Base-by-base conservation (phyloP, 768 basidiomycete genomes). In the Trametes gibbosa region DNA sequence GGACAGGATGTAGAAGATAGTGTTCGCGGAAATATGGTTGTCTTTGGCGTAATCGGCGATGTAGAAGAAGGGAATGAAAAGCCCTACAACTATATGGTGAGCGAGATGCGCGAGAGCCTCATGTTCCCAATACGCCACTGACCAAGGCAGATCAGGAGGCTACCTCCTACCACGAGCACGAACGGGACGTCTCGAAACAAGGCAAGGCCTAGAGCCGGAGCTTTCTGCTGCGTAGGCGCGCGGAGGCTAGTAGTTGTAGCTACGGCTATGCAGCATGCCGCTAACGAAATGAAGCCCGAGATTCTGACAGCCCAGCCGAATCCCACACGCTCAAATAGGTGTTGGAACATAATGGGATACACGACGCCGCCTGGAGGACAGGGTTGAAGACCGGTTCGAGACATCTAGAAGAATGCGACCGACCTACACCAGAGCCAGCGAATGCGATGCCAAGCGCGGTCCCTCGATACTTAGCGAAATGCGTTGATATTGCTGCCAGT, bases 21-120 rank as follows among this genome's bases (percentile, higher is more conserved):
- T 73, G 46, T 70, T 58, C 8, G 75, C 48, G 3, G 77, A 61
- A 35, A 81, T 70, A 42, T 62, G 42, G 68, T 65, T 70, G 43
- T 76, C 77, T 52, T 74, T 72, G 17, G 85, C 75, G 69, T 84
- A 88, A 49, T 81, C 78, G n/a, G 82, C 79, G 53, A 90, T 82
- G 74, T 84, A 90, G 68, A 88, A 85, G 69, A 82, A 85, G 5
- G 88, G 88, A 19, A 83, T 84, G 73, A 87, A 90, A 3, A 89
- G 73, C 24, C 87, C 88, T 89, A 63, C 12, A 49, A n/a, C 34
- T 25, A 39, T n/a, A 9, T 13, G 49, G 4, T 27, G 17, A 39
- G 34, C 34, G 17, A 16, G 27, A 32, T 41, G 10, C 3, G 39
- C 24, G 35, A 14, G 27, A 48, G 14, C 32, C 8, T 21, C 2